Evolutionary conservation across 1,284 basidiomycete species (phyloP), one percentile per base, ranked within the genome.

Genomic region (Melanopsichium pennsylvanicum): DNA sequence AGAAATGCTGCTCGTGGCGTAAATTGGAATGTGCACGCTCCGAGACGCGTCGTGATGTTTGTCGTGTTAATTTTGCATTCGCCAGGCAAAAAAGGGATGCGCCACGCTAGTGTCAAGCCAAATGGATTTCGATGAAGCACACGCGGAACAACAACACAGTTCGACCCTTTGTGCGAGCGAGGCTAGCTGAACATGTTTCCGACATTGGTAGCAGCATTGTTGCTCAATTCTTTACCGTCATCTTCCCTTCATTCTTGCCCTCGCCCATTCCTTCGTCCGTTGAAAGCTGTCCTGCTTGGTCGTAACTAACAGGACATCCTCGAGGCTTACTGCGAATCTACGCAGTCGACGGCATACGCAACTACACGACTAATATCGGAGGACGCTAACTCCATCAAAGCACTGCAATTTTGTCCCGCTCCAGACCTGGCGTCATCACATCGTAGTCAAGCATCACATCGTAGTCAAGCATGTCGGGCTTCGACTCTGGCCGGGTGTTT

Each of bases 401-500:
- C n/a, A n/a, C n/a, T n/a, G n/a, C n/a, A n/a, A n/a, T n/a, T n/a
- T n/a, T n/a, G n/a, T n/a, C n/a, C n/a, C n/a, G n/a, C 32, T 34
- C 15, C 19, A 39, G 13, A 21, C 15, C 6, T 21, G 13, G 10
- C 39, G 29, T 27, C 29, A 11, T 21, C 18, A n/a, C 43, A 36
- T 18, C 33, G 18, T 21, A 29, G 13, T 7, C 27, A 8, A 29
- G n/a, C 25, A 11, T 18, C 22, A 40, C 21, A 36, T 13, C n/a
- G 33, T n/a, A 29, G 25, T 19, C 15, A 16, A 49, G 41, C 63
- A 81, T 81, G 79, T 80, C 79, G 27, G 79, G 79, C 61, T 81
- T 80, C 48, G 79, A 81, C 54, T 52, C 68, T 13, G 79, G 79
- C 38, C 73, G 78, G 25, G 54, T 77, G 34, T 81, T 61, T 55